phyloP scores from a whole-genome alignment of 495 filamentous ascomycete species.

The Neurospora hispaniola region DNA sequence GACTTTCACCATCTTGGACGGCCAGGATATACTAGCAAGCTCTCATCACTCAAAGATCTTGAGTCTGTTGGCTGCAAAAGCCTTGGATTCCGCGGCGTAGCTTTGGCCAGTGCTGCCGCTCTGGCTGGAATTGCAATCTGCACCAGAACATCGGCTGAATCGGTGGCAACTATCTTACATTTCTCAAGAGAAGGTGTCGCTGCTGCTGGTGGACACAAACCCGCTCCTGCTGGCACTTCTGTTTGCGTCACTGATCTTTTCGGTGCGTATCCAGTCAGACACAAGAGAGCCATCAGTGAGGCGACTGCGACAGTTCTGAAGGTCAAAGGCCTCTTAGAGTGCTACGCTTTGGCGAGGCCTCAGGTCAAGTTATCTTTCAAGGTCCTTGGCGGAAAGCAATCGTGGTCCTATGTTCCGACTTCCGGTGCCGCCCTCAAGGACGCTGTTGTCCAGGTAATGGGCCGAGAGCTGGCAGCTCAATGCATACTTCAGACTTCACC shows the following conservation, averaged over 20 bases:
- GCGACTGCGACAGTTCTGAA: constrained; percentile 49
- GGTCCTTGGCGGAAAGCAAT: constrained; percentile 53
- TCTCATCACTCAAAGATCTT: constrained; percentile 63
- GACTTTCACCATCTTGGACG: constrained; percentile 61
- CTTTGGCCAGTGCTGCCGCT: constrained; percentile 67
- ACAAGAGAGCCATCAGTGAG: constrained; percentile 52
- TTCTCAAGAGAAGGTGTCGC: constrained; percentile 31
- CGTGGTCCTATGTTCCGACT: constrained; percentile 64
- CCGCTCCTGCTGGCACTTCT: constrained; percentile 71
- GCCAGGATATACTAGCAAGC: constrained; percentile 77
- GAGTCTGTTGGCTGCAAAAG: constrained; percentile 49
- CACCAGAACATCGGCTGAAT: constrained; percentile 61
- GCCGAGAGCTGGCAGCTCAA: constrained; percentile 49
- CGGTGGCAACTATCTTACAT: constrained; percentile 41
- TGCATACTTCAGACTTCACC: constrained; percentile 25
- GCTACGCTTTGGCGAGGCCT: constrained; percentile 66
- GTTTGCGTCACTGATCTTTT: constrained; percentile 60
- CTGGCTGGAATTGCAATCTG: constrained; percentile 55
- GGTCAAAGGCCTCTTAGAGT: constrained; percentile 58
- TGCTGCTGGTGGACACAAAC: constrained; percentile 31
- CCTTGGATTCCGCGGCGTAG: constrained; percentile 82
- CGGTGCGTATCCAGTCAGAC: constrained; percentile 61
- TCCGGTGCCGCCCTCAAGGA: constrained; percentile 44
- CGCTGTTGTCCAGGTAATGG: constrained; percentile 60
- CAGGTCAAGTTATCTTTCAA: constrained; percentile 54